Base-by-base conservation (phyloP, 176 grass and related monocot species). In the Ampelocalamus luodianensis region DNA sequence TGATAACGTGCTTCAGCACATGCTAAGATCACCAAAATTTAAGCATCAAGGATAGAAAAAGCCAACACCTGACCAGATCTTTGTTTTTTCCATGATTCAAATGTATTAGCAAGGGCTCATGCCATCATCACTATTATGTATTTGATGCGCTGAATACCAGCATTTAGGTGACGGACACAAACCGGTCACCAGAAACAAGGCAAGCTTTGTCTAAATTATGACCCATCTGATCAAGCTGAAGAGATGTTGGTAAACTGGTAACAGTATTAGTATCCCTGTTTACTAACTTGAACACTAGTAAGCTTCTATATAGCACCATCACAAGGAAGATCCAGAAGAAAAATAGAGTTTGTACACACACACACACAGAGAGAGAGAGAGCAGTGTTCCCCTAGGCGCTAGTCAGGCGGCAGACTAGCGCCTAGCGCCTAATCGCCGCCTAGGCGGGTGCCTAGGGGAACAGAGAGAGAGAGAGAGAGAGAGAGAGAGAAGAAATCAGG, bases 221-320 rank as follows among this genome's bases (percentile, higher is more conserved):
- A 56, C 27, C 10, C 79, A 43, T 71, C 53, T 27, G 26, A 48
- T 36, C 24, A 72, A 6, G 22, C 65, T 64, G 48, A 54, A 26
- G 27, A 37, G 2, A 62, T 46, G 56, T 15, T 12, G 50, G n/a
- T 32, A 24, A 15, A 43, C 15, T 12, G 50, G 29, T 32, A 24
- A 15, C 39, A 67, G 29, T 40, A 70, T 60, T 27, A 40, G 79
- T 68, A 42, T 14, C 29, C 46, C n/a, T 67, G 68, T 59, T 72
- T 24, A 50, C 51, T 17, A 38, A 26, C 15, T 34, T 13, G 26
- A 51, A 82, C 40, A 68, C 10, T 71, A 60, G 16, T 32, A 38
- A 42, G 36, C 17, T 27, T 11, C 23, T 9, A 42, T 12, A 76
- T 40, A 12, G 5, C 46, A 42, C 5, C 38, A 23, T 18, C 63